Base-by-base conservation (phyloP, 352 stramenopile species). In the Globisporangium abappressorium region DNA sequence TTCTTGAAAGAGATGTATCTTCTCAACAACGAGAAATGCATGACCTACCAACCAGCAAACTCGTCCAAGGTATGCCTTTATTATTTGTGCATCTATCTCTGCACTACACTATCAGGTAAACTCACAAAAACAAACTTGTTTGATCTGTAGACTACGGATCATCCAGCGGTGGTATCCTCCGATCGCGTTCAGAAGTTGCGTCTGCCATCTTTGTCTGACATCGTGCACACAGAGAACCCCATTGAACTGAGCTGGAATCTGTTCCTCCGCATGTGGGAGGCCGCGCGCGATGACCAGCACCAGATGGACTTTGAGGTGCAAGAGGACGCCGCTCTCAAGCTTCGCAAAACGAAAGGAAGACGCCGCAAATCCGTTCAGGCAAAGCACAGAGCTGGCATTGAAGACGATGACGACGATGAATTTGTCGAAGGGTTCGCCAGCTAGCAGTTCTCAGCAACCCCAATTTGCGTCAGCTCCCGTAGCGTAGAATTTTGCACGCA, bases 1-100 rank as follows among this genome's bases (percentile, higher is more conserved):
- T 72, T 76, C 28, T 72, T 96, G 22, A 93, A 95, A 63, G 70
- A 77, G 1, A 77, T 82, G 36, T 96, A 93, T 56, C 47, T 65
- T 0, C 70, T 96, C 36, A 79, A 91, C 49, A 85, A 92, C 66
- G 88, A 93, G 47, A 91, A 84, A 58, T 96, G 88, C 65, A 80
- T 90, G 57, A 94, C 82, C 36, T 96, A 92, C 57, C 82, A 90
- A 55, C 87, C 87, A n/a, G 73, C 76, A 9, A 68, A 68, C 26
- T 62, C 76, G 15, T 78, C 73, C 3, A 90, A 85, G 78, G 70
- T 81, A 58, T 57, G 64, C 75, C 20, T 64, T 69, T 56, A 26
- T 80, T 33, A 57, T 51, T 36, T 8, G 24, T 34, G 20, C 28
- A 26, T 26, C n/a, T 26, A 15, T 57, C 26, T 5, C 30, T 33